Evolutionary conservation across 768 basidiomycete genomes (phyloP).

Genomic region (Crassisporium funariophilum): DNA sequence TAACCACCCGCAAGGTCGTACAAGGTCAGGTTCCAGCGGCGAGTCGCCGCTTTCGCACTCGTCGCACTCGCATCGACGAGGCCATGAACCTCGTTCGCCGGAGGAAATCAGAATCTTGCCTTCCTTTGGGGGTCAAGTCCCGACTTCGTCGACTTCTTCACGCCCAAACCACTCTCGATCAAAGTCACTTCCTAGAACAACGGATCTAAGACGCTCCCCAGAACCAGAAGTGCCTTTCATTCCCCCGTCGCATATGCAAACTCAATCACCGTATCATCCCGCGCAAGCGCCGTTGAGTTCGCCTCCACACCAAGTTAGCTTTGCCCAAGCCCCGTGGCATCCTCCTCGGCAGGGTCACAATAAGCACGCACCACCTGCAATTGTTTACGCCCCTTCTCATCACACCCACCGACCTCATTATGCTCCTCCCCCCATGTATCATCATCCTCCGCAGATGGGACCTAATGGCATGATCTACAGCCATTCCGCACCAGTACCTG

Average conservation of each 20-base stretch:
- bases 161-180: constrained; percentile 43
- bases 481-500: constrained; percentile 55
- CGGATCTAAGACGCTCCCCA: constrained; percentile 29
- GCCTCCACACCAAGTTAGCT: constrained; percentile 28
- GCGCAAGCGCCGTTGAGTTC: constrained; percentile 11
- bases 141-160: constrained; percentile 34
- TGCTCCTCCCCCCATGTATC: constrained; percentile 59
- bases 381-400: constrained; percentile 60
- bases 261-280: constrained; percentile 29
- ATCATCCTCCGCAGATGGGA: constrained; percentile 53
- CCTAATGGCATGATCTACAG: constrained; percentile 69
- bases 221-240: constrained; percentile 25
- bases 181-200: constrained; percentile 46
- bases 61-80: constrained; percentile 28
- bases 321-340: constrained; percentile 30
- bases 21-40: constrained; percentile 41
- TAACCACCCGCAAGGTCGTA: constrained; percentile 36
- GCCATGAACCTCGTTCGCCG: constrained; percentile 35
- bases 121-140: constrained; percentile 42
- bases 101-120: constrained; percentile 69
- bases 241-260: constrained; percentile 24
- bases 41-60: constrained; percentile 29
- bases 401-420: constrained; percentile 52
- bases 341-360: constrained; percentile 20
- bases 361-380: constrained; percentile 53